Conservation (phyloP, 345 rosid genomes). For the Heritiera littoralis region DNA sequence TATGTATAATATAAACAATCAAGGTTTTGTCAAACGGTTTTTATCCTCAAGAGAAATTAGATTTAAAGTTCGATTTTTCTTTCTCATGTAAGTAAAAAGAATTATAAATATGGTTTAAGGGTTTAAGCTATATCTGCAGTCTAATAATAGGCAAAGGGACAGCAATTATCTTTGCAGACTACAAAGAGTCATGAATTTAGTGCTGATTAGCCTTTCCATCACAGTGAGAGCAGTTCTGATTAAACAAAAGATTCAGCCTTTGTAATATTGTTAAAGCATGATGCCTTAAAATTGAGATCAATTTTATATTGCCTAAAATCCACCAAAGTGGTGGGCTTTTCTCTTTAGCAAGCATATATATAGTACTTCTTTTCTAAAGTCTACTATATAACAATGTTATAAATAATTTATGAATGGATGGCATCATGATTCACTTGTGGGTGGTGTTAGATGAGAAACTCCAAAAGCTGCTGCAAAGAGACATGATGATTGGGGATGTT, state of each 20-base stretch:
- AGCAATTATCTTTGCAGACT: neutral
- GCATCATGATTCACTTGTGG: conserved; percentile 51
- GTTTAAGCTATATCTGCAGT: neutral
- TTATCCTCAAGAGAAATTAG: too few species aligned
- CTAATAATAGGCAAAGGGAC: neutral
- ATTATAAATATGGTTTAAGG: neutral
- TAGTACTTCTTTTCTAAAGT: too few species aligned
- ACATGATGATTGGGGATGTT: conserved; percentile 58
- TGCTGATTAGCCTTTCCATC: neutral
- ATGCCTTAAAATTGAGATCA: neutral
- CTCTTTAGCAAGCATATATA: neutral
- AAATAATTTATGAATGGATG: conserved; percentile 44
- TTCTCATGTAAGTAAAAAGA: too few species aligned
- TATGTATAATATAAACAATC: too few species aligned
- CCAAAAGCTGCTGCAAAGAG: conserved; percentile 56
- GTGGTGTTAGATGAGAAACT: conserved; percentile 52
- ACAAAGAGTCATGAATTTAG: neutral
- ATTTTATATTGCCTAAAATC: conserved; percentile 7
- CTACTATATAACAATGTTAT: neutral
- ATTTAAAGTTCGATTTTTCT: too few species aligned
- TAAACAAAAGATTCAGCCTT: neutral
- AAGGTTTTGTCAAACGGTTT: too few species aligned
- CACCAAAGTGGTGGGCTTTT: conserved; percentile 19
- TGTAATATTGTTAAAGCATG: conserved; percentile 10
- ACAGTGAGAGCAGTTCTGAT: neutral